phyloP scores from a whole-genome alignment of 106 monocot species.

The Gastrodia elata region DNA sequence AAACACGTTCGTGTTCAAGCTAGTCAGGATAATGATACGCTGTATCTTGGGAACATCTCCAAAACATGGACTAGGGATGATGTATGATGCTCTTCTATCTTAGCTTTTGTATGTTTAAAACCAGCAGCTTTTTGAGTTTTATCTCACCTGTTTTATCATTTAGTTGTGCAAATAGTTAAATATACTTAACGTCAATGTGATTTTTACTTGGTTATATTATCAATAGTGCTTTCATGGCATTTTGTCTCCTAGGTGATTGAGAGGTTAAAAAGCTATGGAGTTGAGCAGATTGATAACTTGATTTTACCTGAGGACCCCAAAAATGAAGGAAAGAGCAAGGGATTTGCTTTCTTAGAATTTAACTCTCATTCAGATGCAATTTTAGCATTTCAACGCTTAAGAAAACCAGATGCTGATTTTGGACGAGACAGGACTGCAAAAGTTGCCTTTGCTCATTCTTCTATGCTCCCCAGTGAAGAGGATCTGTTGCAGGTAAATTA shows the following conservation, averaged over 20 bases:
- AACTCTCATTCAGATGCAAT: constrained; percentile 47
- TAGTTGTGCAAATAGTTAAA: neutral
- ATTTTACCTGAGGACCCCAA: constrained; percentile 36
- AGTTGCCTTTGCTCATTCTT: constrained; percentile 48
- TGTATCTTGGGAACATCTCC: constrained; percentile 59
- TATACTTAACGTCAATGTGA: neutral
- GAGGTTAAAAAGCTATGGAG: constrained; percentile 39
- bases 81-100: constrained; percentile 19
- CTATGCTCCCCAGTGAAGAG: constrained; percentile 29
- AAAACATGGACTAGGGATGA: constrained; percentile 59
- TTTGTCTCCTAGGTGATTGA: constrained; percentile 34
- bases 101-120: neutral
- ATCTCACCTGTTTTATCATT: neutral
- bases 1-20: constrained; percentile 26
- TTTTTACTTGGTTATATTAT: neutral
- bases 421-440: constrained; percentile 42
- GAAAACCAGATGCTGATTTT: constrained; percentile 51
- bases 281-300: constrained; percentile 35
- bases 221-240: constrained; percentile 1
- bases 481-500: constrained; percentile 22
- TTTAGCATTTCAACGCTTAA: constrained; percentile 44
- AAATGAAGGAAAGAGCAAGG: constrained; percentile 42
- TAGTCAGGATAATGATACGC: constrained; percentile 39
- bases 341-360: constrained; percentile 57
- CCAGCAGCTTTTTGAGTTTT: neutral